Evolutionary conservation across 768 basidiomycete genomes (phyloP), one percentile per base, ranked within the genome.

Genomic region (Mycena indigotica): DNA sequence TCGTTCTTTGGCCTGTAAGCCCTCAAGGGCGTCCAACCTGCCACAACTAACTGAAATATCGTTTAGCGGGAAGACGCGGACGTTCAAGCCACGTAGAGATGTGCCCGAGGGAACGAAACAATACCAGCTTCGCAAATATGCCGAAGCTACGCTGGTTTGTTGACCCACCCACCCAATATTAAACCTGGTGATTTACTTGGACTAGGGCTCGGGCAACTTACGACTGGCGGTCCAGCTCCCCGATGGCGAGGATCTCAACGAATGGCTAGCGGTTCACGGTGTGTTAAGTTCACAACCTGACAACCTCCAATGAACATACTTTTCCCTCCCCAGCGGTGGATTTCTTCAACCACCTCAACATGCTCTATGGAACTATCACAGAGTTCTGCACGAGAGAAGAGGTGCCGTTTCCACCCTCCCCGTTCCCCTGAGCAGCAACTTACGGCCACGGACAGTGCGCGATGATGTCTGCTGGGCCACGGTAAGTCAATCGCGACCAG

Each of bases 211-310:
- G 8, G 97, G 97, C 5, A 98, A 98, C 75, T 76, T 99, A 60
- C 80, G 95, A 56, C 78, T 91, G 45, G 95, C 97, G 0, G 97
- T 99, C 21, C 86, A 89, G 61, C 80, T 98, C 19, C 97, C 97
- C 0, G 97, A 98, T 64, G 97, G 97, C 35, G 97, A 99, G 73
- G 97, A 99, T 71, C 73, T 86, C 66, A 96, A 95, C 64, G 97
- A 99, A 73, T 99, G 97, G 97, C 86, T 99, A n/a, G 97, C 97
- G 13, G 96, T 99, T 6, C 96, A 99, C 69, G 93, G 97, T 97
- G 62, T 56, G 85, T 68, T 50, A 55, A n/a, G 45, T 32, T 13
- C 0, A 23, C 10, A 23, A 21, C 8, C 38, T 12, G 28, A 56
- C 58, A 15, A n/a, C 24, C 49, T 2, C 32, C 13, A 40, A 5